Conservation (phyloP, 2,329 filamentous ascomycete species). For the Ascochyta rabiei region DNA sequence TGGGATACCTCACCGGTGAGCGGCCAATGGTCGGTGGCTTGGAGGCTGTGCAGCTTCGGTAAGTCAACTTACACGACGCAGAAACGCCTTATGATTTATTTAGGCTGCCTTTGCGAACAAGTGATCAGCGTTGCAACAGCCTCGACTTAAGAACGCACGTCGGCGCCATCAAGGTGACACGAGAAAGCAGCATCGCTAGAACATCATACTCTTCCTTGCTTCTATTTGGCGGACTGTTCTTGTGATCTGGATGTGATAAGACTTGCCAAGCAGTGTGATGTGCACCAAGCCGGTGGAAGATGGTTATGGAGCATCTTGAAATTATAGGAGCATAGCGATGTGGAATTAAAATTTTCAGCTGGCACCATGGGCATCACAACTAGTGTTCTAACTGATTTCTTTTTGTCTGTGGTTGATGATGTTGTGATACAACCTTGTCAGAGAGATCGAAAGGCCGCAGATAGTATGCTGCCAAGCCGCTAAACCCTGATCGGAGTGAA, state of each 20-base stretch:
- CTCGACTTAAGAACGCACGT: neutral
- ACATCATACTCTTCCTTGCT: constrained; percentile 21
- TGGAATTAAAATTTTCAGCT: neutral
- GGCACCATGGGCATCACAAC: neutral
- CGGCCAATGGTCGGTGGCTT: constrained; percentile 26
- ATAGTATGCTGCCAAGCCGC: constrained; percentile 21
- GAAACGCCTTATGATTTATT: constrained; percentile 25
- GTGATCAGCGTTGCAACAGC: neutral
- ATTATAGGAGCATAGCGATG: constrained; percentile 18
- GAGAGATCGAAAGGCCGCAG: constrained; percentile 10
- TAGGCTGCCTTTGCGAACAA: constrained; percentile 33
- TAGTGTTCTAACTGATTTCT: neutral
- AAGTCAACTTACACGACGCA: constrained; percentile 27
- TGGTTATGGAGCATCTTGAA: constrained; percentile 24
- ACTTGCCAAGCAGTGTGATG: constrained; percentile 34
- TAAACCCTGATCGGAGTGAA: constrained; percentile 16
- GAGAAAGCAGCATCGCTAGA: constrained; percentile 24
- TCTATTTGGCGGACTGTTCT: constrained; percentile 36
- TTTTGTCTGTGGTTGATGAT: neutral
- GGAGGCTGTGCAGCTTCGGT: constrained; percentile 30
- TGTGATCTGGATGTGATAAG: constrained; percentile 31
- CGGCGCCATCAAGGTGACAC: constrained; percentile 17
- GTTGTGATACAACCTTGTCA: constrained; percentile 18
- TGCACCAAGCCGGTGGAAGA: constrained; percentile 20
- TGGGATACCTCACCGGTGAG: constrained; percentile 36